Percentiles rank a stretch among this genome's conserved stretches.
phyloP scores from a whole-genome alignment of 2,329 filamentous ascomycete genomes.

The Fusarium sp. region DNA sequence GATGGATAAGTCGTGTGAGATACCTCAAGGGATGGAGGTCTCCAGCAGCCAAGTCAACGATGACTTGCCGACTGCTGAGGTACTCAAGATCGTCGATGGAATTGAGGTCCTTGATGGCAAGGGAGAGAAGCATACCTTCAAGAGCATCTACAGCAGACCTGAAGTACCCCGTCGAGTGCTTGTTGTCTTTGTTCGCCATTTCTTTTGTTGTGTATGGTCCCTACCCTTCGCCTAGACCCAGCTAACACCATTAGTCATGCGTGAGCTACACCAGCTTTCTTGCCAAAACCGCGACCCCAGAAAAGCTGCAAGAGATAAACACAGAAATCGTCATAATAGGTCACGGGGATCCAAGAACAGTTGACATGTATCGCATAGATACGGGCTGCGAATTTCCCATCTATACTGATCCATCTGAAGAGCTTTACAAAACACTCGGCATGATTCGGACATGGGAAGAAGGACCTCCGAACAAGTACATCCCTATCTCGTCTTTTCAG shows the following conservation, averaged over 20 bases:
- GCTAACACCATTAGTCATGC: constrained; percentile 12
- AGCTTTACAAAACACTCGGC: constrained; percentile 17
- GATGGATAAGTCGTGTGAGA: constrained; percentile 5
- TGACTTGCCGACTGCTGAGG: not conserved
- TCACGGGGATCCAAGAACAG: not conserved
- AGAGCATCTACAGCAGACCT: constrained; percentile 17
- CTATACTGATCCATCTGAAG: constrained; percentile 17
- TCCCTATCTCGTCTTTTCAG: not conserved
- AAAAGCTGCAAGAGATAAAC: constrained; percentile 11
- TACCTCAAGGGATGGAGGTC: not conserved
- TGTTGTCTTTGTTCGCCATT: constrained; percentile 29
- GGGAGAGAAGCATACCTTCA: constrained; percentile 10
- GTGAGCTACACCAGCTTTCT: constrained; percentile 18
- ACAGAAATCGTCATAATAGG: constrained; percentile 25
- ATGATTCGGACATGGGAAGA: constrained; percentile 18
- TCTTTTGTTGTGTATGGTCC: constrained; percentile 15
- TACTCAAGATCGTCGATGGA: not conserved
- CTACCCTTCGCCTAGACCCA: rapidly evolving
- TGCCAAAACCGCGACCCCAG: constrained; percentile 1
- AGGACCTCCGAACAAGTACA: constrained; percentile 8
- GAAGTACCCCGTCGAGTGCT: not conserved
- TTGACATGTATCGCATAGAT: constrained; percentile 22
- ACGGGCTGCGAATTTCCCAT: constrained; percentile 25
- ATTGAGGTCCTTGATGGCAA: constrained; percentile 19
- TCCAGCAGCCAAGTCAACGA: constrained; percentile 7